These are phyloP conservation scores for Drosera spatulata DNA, from an alignment of 179 eudicot species.

Conservation along the genomic window DNA sequence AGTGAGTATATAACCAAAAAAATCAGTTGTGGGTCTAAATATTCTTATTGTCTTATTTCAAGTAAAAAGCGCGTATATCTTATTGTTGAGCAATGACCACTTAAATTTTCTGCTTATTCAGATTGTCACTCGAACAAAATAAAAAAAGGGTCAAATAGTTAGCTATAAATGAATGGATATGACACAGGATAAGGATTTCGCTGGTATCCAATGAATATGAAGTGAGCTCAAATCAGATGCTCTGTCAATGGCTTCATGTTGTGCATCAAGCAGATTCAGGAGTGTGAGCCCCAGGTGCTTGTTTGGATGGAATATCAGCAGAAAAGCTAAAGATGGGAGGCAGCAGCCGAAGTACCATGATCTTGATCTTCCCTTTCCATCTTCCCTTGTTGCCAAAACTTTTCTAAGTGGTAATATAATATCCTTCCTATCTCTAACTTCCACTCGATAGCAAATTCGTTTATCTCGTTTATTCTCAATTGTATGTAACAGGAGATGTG, in stretches of 20 bases:
- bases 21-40: no score
- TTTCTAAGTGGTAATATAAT: conserved; percentile 61
- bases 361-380: conserved; percentile 73
- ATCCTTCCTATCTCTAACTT: conserved; percentile 5
- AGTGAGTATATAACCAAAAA: no score
- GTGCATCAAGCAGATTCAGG: conserved; percentile 8
- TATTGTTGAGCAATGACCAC: no score
- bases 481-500: not conserved
- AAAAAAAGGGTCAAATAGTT: no score
- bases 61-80: no score
- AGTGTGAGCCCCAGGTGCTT: conserved; percentile 36
- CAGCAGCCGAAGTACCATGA: conserved; percentile 63
- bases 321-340: conserved; percentile 24
- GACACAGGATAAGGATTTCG: not conserved
- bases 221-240: not conserved
- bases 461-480: not conserved
- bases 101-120: no score
- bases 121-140: no score
- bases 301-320: conserved; percentile 72
- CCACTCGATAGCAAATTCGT: not conserved
- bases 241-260: not conserved
- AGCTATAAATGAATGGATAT: not conserved
- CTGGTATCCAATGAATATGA: not conserved
- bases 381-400: conserved; percentile 68
- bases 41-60: no score